Conservation (phyloP, 2,329 filamentous ascomycete species). For the Aspergillus novofumigatus region DNA sequence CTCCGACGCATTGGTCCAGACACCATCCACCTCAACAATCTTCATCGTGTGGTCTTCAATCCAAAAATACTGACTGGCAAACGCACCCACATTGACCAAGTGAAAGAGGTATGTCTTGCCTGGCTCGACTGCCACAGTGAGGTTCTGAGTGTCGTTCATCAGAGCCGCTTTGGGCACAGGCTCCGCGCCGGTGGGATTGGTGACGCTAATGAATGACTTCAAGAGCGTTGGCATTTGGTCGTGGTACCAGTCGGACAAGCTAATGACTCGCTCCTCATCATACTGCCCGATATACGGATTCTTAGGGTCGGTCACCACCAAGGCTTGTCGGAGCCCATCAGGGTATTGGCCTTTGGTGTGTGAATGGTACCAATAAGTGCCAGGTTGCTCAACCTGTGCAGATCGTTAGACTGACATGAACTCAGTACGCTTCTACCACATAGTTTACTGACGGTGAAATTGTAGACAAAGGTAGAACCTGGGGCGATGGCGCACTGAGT, state of each 20-base stretch:
- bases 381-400: conserved; percentile 37
- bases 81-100: conserved; percentile 68
- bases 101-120: conserved; percentile 67
- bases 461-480: conserved; percentile 60
- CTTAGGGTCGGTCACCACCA: conserved; percentile 59
- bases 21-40: conserved; percentile 67
- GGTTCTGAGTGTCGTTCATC: conserved; percentile 65
- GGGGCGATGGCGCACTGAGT: conserved; percentile 65
- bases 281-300: conserved; percentile 52
- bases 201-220: conserved; percentile 44
- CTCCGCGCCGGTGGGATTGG: conserved; percentile 53
- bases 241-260: conserved; percentile 69
- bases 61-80: conserved; percentile 48
- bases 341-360: conserved; percentile 62
- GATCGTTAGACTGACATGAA: neutral
- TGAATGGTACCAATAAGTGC: conserved; percentile 64
- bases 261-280: conserved; percentile 59
- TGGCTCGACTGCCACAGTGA: conserved; percentile 56
- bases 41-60: conserved; percentile 53
- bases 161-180: conserved; percentile 65
- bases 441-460: conserved; percentile 52
- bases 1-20: conserved; percentile 58
- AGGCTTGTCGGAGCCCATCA: conserved; percentile 63
- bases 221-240: conserved; percentile 47
- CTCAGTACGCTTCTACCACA: neutral